A percentile compares a stretch with the other conserved stretches of the same genome.
Evolutionary conservation across 768 basidiomycete genomes (phyloP).

Genomic region (Termitomyces sp.): DNA sequence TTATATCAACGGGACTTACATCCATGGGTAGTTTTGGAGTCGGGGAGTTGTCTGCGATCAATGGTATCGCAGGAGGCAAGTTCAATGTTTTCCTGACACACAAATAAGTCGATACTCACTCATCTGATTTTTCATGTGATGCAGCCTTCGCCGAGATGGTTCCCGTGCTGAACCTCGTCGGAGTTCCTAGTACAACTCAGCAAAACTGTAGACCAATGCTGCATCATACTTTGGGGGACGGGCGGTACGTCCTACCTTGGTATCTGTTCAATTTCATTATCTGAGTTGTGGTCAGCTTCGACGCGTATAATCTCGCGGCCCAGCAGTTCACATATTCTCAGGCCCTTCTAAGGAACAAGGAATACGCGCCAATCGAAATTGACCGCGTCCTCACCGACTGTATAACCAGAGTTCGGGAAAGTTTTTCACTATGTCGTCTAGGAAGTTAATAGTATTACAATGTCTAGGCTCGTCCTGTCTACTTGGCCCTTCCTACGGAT

Average conservation of each 20-base stretch:
- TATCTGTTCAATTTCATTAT: not conserved
- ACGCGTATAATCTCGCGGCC: constrained; percentile 75
- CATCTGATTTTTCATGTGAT: no score
- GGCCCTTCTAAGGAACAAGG: constrained; percentile 49
- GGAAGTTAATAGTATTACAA: not conserved
- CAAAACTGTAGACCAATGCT: constrained; percentile 10
- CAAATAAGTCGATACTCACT: not conserved
- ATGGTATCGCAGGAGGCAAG: constrained; percentile 75
- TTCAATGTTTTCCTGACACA: not conserved
- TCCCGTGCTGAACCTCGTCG: constrained; percentile 85
- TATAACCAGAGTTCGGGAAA: constrained; percentile 43
- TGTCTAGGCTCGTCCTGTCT: constrained; percentile 75
- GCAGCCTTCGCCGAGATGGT: constrained; percentile 86
- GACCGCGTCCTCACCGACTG: constrained; percentile 76
- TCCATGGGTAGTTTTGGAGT: constrained; percentile 68
- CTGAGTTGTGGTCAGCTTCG: constrained; percentile 44
- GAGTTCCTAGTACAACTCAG: constrained; percentile 25
- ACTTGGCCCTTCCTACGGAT: constrained; percentile 83
- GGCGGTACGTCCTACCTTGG: constrained; percentile 1
- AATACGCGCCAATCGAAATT: constrained; percentile 62
- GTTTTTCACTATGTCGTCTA: not conserved
- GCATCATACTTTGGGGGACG: constrained; percentile 11
- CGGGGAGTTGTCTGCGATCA: constrained; percentile 84
- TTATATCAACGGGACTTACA: not conserved
- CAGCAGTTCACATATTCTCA: constrained; percentile 73